Evolutionary conservation across 2,329 filamentous ascomycete genomes (phyloP).

Genomic region (Xylaria sp.): DNA sequence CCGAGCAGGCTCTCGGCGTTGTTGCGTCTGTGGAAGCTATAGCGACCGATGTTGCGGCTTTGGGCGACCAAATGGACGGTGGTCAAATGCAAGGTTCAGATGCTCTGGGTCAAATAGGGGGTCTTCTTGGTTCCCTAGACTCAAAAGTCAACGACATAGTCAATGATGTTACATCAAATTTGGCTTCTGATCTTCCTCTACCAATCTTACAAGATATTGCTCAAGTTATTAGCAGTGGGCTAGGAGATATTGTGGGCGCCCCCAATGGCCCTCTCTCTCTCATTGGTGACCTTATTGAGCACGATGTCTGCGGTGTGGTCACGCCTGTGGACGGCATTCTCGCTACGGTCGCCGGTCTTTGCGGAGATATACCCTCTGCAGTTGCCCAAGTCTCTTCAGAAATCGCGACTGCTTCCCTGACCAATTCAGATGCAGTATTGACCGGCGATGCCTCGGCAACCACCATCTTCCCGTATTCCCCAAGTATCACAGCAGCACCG

Average conservation of each 20-base stretch:
- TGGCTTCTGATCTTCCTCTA: constrained; percentile 23
- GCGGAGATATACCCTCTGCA: constrained; percentile 33
- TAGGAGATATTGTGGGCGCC: constrained; percentile 32
- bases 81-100: constrained; percentile 28
- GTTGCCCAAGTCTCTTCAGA: constrained; percentile 26
- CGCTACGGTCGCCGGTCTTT: constrained; percentile 35
- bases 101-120: constrained; percentile 29
- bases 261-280: constrained; percentile 31
- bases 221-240: constrained; percentile 27
- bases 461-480: background rate
- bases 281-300: constrained; percentile 31
- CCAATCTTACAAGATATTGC: constrained; percentile 27
- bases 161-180: constrained; percentile 23
- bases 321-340: constrained; percentile 34
- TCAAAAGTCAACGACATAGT: constrained; percentile 30
- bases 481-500: background rate
- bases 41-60: constrained; percentile 34
- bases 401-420: constrained; percentile 10
- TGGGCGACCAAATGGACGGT: constrained; percentile 29
- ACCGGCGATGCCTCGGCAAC: constrained; percentile 16
- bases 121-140: constrained; percentile 32
- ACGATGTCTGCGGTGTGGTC: constrained; percentile 34
- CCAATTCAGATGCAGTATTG: constrained; percentile 18
- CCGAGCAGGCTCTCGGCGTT: constrained; percentile 29
- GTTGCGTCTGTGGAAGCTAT: constrained; percentile 30